Evolutionary conservation across 768 basidiomycete species (phyloP).

Genomic region (Cystobasidium onofrii): DNA sequence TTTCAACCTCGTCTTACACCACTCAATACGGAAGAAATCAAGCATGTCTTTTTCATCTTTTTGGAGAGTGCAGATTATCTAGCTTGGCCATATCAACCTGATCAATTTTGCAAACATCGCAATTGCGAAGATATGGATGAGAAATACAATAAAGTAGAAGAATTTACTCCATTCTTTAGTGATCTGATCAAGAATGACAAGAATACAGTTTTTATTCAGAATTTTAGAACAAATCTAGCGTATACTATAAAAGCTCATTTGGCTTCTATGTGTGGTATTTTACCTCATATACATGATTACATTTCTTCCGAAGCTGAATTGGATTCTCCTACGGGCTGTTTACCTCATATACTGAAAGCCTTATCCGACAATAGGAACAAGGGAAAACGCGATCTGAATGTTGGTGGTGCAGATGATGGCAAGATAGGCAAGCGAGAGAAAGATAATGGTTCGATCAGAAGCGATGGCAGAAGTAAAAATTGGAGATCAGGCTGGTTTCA

Average conservation of each 20-base stretch:
- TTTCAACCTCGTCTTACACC: constrained; percentile 10
- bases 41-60: constrained; percentile 15
- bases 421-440: background rate
- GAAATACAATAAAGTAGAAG: background rate
- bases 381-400: background rate
- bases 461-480: background rate
- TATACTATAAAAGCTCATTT: constrained; percentile 19
- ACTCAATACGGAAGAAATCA: background rate
- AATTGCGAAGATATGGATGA: constrained; percentile 4
- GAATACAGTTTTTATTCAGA: constrained; percentile 4
- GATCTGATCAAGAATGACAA: background rate
- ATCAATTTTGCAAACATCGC: constrained; percentile 5
- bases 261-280: background rate
- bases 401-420: background rate
- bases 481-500: constrained; percentile 1
- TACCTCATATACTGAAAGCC: background rate
- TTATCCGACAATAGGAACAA: background rate
- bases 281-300: background rate
- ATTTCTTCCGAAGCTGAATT: background rate
- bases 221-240: constrained; percentile 22
- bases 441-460: background rate
- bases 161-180: constrained; percentile 13
- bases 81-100: constrained; percentile 21
- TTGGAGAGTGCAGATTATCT: constrained; percentile 5
- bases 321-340: background rate